Evolutionary conservation across 1,284 basidiomycete species (phyloP), one percentile per base, ranked within the genome.

Genomic region (Pyrrhoderma lamaoense): DNA sequence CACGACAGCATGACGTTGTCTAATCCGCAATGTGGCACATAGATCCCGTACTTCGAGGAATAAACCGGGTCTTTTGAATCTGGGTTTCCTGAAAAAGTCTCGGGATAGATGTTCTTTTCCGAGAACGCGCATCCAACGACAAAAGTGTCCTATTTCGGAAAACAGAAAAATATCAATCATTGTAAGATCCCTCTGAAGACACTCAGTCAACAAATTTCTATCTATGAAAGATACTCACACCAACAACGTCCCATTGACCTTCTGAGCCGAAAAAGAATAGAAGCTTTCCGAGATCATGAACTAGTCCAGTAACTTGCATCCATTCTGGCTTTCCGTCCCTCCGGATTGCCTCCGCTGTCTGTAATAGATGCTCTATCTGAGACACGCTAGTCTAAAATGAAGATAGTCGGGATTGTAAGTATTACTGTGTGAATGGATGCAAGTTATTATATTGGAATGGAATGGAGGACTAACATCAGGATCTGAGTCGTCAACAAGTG

Each of bases 161-260:
- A 31, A 5, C 11, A 11, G 11, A 31, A 5, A 5, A 31, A 31
- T 31, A 31, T 31, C 11, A 31, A 11, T 31, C 11, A 5, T 11
- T 5, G 11, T 31, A 5, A 31, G 11, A 5, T 31, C 27, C 27
- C 11, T 31, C 11, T 31, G 27, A 31, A n/a, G n/a, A n/a, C n/a
- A n/a, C n/a, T 31, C 27, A 5, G 27, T 31, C 27, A 5, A 31
- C 11, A 5, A 31, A 31, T 31, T 31, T 5, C 27, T 31, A 5
- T 11, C 11, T 31, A 31, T 31, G 11, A 31, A 48, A 50, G 8
- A 39, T 23, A 72, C 80, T 64, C 65, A 86, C 84, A 48, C 86
- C 90, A 34, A 93, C 91, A 47, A 93, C 90, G 58, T 93, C 91
- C 92, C 91, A 94, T 67, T 93, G 90, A 3, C 91, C 89, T 68